Evolutionary conservation across 2,329 filamentous ascomycete species (phyloP).

Genomic region (Ampelomyces quisqualis): DNA sequence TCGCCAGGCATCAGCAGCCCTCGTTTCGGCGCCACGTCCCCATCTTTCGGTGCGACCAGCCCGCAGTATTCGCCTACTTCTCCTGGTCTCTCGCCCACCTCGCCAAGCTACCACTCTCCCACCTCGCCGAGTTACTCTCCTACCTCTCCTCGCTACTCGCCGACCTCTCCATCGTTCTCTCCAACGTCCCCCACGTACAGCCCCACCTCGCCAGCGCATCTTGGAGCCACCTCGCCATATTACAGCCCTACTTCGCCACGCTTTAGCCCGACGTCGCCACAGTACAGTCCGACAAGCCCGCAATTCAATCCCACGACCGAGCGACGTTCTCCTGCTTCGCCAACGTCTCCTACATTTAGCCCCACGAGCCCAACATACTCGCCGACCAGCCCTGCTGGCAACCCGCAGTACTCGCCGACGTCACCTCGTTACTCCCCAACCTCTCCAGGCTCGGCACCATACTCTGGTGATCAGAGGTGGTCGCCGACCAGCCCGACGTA

Average conservation of each 20-base stretch:
- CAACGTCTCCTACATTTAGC: slow-evolving; percentile 43
- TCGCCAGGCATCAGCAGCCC: slow-evolving; percentile 63
- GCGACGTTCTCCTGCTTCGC: slow-evolving; percentile 53
- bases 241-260: slow-evolving; percentile 57
- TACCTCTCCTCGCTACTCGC: slow-evolving; percentile 57
- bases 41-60: slow-evolving; percentile 55
- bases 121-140: slow-evolving; percentile 60
- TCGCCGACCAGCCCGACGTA: slow-evolving; percentile 50
- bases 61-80: slow-evolving; percentile 63
- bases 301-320: slow-evolving; percentile 56
- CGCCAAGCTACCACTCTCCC: slow-evolving; percentile 51
- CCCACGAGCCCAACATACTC: slow-evolving; percentile 37
- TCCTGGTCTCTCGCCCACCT: slow-evolving; percentile 57
- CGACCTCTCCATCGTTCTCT: slow-evolving; percentile 49
- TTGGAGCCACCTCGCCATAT: slow-evolving; percentile 48
- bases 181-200: slow-evolving; percentile 50
- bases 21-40: slow-evolving; percentile 55
- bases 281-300: slow-evolving; percentile 64
- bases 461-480: slow-evolving; percentile 39
- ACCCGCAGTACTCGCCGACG: slow-evolving; percentile 50
- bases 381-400: slow-evolving; percentile 35
- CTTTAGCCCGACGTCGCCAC: slow-evolving; percentile 58
- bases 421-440: slow-evolving; percentile 47
- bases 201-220: slow-evolving; percentile 47
- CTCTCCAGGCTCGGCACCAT: slow-evolving; percentile 29